Evolutionary conservation across 352 stramenopile genomes (phyloP).

Genomic region (Globisporangium cederbergense): DNA sequence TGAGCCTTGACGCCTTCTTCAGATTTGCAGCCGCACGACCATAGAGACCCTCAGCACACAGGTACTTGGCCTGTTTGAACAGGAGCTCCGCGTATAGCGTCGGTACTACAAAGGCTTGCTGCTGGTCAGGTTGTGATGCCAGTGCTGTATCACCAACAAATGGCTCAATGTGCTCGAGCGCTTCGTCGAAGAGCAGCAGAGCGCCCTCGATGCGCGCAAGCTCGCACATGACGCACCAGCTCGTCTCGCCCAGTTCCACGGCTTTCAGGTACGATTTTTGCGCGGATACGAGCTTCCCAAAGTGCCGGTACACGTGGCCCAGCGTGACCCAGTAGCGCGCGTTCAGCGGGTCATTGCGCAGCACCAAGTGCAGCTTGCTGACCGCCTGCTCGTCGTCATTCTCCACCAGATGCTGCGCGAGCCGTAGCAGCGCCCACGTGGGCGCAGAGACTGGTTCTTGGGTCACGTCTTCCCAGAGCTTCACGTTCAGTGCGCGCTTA

Average conservation of each 20-base stretch:
- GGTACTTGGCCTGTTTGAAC: constrained; percentile 73
- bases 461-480: constrained; percentile 68
- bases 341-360: constrained; percentile 70
- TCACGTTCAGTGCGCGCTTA: constrained; percentile 62
- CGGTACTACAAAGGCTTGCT: constrained; percentile 32
- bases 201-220: constrained; percentile 75
- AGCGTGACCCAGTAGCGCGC: constrained; percentile 67
- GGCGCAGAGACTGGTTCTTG: constrained; percentile 51
- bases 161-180: constrained; percentile 51
- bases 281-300: constrained; percentile 73
- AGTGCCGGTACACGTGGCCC: constrained; percentile 78
- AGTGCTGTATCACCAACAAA: constrained; percentile 22
- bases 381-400: constrained; percentile 65
- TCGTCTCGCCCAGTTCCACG: constrained; percentile 62
- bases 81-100: constrained; percentile 70
- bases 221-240: constrained; percentile 72
- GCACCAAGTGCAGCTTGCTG: constrained; percentile 62
- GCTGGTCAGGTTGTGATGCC: constrained; percentile 5
- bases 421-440: constrained; percentile 67
- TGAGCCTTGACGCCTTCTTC: constrained; percentile 51
- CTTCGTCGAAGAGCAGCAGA: constrained; percentile 68
- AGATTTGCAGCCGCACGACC: constrained; percentile 61
- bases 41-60: constrained; percentile 74
- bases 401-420: constrained; percentile 70
- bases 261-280: constrained; percentile 79